Evolutionary conservation across 495 filamentous ascomycete species (phyloP).

Genomic region (Penicillium antarcticum): DNA sequence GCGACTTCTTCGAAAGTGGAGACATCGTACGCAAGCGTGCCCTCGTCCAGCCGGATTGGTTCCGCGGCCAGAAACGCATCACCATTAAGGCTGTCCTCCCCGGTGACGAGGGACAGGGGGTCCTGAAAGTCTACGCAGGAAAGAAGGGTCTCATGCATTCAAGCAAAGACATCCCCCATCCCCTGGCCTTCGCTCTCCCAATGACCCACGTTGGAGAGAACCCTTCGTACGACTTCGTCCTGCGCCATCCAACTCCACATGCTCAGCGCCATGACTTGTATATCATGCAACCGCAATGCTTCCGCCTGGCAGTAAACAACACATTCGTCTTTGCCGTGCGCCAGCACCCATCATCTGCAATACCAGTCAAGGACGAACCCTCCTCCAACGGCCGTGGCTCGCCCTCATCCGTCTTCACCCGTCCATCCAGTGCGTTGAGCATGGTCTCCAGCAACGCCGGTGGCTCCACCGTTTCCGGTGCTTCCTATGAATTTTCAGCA

Average conservation of each 20-base stretch:
- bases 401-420: conserved; percentile 60
- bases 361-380: conserved; percentile 44
- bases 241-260: conserved; percentile 93
- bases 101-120: conserved; percentile 81
- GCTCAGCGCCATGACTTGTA: conserved; percentile 96
- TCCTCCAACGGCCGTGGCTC: conserved; percentile 46
- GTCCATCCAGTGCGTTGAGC: conserved; percentile 78
- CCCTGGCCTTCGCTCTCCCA: conserved; percentile 85
- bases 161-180: conserved; percentile 88
- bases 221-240: conserved; percentile 87
- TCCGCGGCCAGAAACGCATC: conserved; percentile 80
- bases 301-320: conserved; percentile 82
- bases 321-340: conserved; percentile 96
- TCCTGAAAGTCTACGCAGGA: conserved; percentile 92
- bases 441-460: conserved; percentile 57
- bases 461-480: conserved; percentile 35
- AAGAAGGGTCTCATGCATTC: conserved; percentile 94
- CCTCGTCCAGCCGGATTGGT: conserved; percentile 88
- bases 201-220: conserved; percentile 88
- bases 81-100: conserved; percentile 89
- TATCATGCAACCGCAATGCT: conserved; percentile 90
- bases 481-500: conserved; percentile 44
- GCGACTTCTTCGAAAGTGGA: conserved; percentile 90
- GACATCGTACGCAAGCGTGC: conserved; percentile 82
- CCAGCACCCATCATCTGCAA: conserved; percentile 75